Base-by-base conservation (phyloP, 2,329 filamentous ascomycete species). In the Hirsutella minnesotensis region DNA sequence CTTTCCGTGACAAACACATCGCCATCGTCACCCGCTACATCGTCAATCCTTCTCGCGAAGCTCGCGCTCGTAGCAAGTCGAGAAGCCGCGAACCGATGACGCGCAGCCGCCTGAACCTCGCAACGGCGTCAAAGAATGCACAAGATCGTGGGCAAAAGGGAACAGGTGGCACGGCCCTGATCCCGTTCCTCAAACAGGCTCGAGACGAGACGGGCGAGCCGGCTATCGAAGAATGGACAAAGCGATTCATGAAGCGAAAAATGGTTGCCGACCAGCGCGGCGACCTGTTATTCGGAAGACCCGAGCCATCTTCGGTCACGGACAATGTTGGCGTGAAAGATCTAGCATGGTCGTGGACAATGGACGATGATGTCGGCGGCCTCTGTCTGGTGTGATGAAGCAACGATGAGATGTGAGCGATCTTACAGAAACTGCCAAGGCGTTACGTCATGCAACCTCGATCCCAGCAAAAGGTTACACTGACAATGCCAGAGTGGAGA, bases 1-100 rank as follows among this genome's bases (percentile, higher is more conserved):
- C 66, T 15, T 81, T 95, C 56, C 81, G 89, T 46, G 89, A 95
- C 63, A 94, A 89, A 61, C 92, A 98, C 61, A 95, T 98, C 54
- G 85, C 87, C 60, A 90, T 98, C 53, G 92, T 98, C 16, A 88
- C 87, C 4, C 83, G 92, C 34, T 98, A 96, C 67, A 94, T 98
- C 61, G 84, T 98, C 54, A 70, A 92, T 51, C 89, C 90, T 37
- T 89, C 86, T 2, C 79, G 84, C 20, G 83, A 90, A 61, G 76
- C 80, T 7, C 73, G 82, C 42, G 77, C 75, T 1, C 68, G 79
- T 38, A 75, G 77, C 46, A 73, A 78, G 37, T 79, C 78, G 27
- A 68, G 70, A 43, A 77, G 70, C 47, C 74, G 71, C 18, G 72
- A 73, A 56, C 67, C 61, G n/a, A 63, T 64, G 53, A 1, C 30